phyloP scores from a whole-genome alignment of 495 filamentous ascomycete species.

The Podospora pseudocomata region DNA sequence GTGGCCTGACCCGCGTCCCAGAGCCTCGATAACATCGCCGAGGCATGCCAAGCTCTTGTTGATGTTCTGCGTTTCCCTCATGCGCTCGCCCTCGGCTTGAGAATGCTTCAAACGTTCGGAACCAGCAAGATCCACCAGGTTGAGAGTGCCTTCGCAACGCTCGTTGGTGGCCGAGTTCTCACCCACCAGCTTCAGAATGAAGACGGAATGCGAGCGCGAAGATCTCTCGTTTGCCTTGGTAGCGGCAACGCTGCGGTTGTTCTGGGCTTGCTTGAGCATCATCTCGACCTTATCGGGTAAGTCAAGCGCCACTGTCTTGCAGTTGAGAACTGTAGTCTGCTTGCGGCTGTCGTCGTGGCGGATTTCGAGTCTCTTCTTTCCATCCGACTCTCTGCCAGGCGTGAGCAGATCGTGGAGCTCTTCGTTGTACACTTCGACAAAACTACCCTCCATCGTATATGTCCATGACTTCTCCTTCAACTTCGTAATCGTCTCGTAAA shows the following conservation, averaged over 20 bases:
- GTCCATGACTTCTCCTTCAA: constrained; percentile 89
- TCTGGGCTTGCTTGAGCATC: constrained; percentile 72
- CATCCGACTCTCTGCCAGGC: constrained; percentile 62
- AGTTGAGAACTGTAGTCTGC: constrained; percentile 80
- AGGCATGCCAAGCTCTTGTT: constrained; percentile 89
- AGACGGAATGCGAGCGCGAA: constrained; percentile 85
- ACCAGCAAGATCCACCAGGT: constrained; percentile 92
- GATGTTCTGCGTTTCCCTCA: constrained; percentile 96
- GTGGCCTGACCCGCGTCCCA: constrained; percentile 82
- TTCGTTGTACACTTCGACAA: constrained; percentile 99
- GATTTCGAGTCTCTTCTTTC: constrained; percentile 89
- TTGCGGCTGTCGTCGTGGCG: constrained; percentile 76
- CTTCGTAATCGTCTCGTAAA: constrained; percentile 78
- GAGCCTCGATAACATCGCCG: constrained; percentile 88
- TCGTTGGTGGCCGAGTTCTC: constrained; percentile 77
- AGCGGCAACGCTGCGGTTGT: constrained; percentile 86
- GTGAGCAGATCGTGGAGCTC: constrained; percentile 90
- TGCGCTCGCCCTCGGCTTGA: constrained; percentile 74
- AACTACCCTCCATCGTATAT: constrained; percentile 91
- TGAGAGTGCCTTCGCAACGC: constrained; percentile 86
- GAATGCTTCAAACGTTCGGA: constrained; percentile 87
- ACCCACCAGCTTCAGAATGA: constrained; percentile 86
- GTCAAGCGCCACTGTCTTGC: constrained; percentile 75
- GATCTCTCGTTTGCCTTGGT: constrained; percentile 95
- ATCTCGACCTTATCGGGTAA: constrained; percentile 70